Evolutionary conservation across 768 basidiomycete genomes (phyloP), one percentile per base, ranked within the genome.

Genomic region (Lentinula boryana): DNA sequence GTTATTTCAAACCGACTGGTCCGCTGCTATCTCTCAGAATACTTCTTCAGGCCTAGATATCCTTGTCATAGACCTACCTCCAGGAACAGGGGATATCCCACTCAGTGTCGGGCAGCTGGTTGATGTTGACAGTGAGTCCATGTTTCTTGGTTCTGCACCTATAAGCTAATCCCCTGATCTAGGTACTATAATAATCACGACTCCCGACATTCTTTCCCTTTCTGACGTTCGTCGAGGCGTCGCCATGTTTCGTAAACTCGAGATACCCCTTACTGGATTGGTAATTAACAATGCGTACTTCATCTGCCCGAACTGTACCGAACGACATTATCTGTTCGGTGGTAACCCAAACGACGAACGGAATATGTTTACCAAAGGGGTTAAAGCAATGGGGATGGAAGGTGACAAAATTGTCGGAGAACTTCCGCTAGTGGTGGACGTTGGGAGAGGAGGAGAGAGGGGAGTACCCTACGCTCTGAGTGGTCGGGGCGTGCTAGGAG

Each of bases 31-130:
- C 1, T 76, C 75, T 4, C 75, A 71, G 0, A 27, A 13, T 41
- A 40, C 38, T 27, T 36, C 36, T 13, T 23, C 55, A 31, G 84
- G 83, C 3, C 74, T 98, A 33, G 96, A 99, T 67, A 78, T 94
- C 0, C 79, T 99, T 15, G 90, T 98, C 6, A 76, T 98, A 27
- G 96, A 99, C 70, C 93, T 97, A 88, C 96, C 96, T 2, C 96
- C 96, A 0, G 96, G 96, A 0, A 99, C 96, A 0, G 96, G 96
- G 0, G 96, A 99, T 69, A 94, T 99, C 0, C 92, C 93, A 7
- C 80, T 99, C 51, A 95, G 92, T 6, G 76, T 99, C 0, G 94
- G 91, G 1, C 95, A 97, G 68, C 80, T 95, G 21, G 91, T 95
- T 0, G 71, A 79, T 13, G 89, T 95, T 1, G 85, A 96, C 64